Evolutionary conservation across 768 basidiomycete genomes (phyloP), one percentile per base, ranked within the genome.

Genomic region (Tremella fuciformis): DNA sequence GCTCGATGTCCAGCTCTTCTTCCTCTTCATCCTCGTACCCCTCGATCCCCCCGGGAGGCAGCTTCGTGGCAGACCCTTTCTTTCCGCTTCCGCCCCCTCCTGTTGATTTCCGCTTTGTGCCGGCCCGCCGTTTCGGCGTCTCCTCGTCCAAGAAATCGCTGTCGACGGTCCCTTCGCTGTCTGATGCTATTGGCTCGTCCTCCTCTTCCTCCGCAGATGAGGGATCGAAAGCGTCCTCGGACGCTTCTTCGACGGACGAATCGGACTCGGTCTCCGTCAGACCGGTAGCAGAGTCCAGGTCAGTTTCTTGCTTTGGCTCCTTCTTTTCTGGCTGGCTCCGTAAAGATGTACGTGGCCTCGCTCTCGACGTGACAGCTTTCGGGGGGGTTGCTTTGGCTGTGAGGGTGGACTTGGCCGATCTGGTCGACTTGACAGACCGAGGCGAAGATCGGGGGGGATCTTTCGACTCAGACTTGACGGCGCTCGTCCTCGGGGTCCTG

Each of bases 231-330:
- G 57, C 71, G 40, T 70, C 70, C 21, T 64, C 59, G 6, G 60
- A 62, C 34, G 64, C 57, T n/a, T 62, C 60, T 49, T 64, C 66
- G 6, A 59, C 39, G 22, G 67, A 64, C 16, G 48, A 53, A 4
- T 52, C 42, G 29, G 40, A 41, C 26, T 63, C 55, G 19, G 62
- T 55, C 42, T 60, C 59, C 16, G 63, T 60, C 64, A 67, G 8
- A 41, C 69, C 65, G n/a, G 53, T 69, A 3, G 60, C 39, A 13
- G 57, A 64, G 47, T 58, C 42, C 49, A 50, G n/a, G 44, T 41
- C 81, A 80, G 56, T 86, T 72, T 2, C 82, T 82, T 19, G 24
- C 40, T 22, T 78, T 59, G 1, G 81, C 82, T 21, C 71, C 79
- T 16, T 73, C 76, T 79, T 79, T 11, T 81, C 29, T 46, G 22